Conservation (phyloP, 768 basidiomycete species). For the Kwoniella heveanensis region DNA sequence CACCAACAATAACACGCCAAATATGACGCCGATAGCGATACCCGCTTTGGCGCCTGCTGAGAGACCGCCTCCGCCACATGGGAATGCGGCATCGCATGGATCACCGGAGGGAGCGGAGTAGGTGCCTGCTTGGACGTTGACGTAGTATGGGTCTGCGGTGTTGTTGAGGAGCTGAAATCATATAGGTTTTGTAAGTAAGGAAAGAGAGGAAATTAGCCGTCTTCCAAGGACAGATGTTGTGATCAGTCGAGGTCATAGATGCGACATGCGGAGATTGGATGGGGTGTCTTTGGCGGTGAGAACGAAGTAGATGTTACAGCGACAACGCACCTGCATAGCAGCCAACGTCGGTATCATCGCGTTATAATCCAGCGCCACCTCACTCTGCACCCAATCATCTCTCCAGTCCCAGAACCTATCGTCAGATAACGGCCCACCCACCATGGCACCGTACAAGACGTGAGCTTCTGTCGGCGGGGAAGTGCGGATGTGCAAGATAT, state of each 20-base stretch:
- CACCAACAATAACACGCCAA: constrained; percentile 60
- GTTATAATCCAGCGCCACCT: constrained; percentile 77
- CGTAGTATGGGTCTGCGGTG: constrained; percentile 73
- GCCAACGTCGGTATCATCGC: constrained; percentile 85
- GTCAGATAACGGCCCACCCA: constrained; percentile 78
- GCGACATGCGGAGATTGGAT: too few relatives aligned
- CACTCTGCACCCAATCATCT: constrained; percentile 84
- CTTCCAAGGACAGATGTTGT: too few relatives aligned
- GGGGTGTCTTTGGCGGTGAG: too few relatives aligned
- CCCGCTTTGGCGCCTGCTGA: constrained; percentile 73
- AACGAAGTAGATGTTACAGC: too few relatives aligned
- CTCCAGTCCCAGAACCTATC: constrained; percentile 83
- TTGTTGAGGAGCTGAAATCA: constrained; percentile 63
- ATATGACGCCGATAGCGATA: constrained; percentile 65
- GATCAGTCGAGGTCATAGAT: too few relatives aligned
- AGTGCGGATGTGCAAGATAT: constrained; percentile 70
- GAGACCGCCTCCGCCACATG: constrained; percentile 62
- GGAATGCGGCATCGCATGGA: constrained; percentile 77
- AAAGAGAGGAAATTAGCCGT: too few relatives aligned
- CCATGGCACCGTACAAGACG: constrained; percentile 80
- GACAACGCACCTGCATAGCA: constrained; percentile 58
- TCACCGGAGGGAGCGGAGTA: constrained; percentile 59
- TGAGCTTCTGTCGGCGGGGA: constrained; percentile 72
- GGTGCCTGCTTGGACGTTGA: constrained; percentile 62
- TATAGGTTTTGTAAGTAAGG: not conserved